Conservation (phyloP, 306 rosid species). For the Cicer pinnatifidum region DNA sequence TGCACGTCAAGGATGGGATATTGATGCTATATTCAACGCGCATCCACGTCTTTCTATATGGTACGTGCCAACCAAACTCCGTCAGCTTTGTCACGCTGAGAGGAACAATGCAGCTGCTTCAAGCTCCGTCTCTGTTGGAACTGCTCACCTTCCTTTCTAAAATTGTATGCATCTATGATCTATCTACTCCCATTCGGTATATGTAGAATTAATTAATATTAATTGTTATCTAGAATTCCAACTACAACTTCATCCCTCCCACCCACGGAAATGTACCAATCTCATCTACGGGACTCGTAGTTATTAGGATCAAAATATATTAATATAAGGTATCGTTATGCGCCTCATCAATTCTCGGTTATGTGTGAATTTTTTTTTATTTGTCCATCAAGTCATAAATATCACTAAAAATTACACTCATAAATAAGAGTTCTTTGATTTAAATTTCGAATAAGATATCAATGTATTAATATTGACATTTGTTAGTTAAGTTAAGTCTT, state of each 20-base stretch:
- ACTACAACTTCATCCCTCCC: background rate
- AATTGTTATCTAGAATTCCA: too few species aligned
- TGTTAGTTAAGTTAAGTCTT: too few species aligned
- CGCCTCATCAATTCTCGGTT: background rate
- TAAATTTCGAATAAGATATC: too few species aligned
- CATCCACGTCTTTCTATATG: constrained; percentile 84
- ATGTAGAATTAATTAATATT: too few species aligned
- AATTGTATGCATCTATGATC: background rate
- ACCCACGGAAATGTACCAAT: background rate
- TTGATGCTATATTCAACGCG: constrained; percentile 82
- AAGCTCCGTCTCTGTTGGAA: constrained; percentile 56
- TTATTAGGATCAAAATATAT: background rate
- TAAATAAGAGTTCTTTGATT: too few species aligned
- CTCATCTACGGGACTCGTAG: background rate
- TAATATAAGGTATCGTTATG: background rate
- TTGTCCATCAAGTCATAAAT: too few species aligned
- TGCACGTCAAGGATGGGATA: constrained; percentile 88
- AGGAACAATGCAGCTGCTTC: constrained; percentile 68
- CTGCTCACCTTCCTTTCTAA: constrained; percentile 54
- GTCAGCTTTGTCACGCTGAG: constrained; percentile 89
- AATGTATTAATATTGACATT: too few species aligned
- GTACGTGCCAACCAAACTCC: constrained; percentile 95
- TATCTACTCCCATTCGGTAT: background rate
- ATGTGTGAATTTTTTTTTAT: too few species aligned
- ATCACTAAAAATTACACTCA: too few species aligned